Base-by-base conservation (phyloP, 768 basidiomycete species). In the Coprinopsis strossmayeri region DNA sequence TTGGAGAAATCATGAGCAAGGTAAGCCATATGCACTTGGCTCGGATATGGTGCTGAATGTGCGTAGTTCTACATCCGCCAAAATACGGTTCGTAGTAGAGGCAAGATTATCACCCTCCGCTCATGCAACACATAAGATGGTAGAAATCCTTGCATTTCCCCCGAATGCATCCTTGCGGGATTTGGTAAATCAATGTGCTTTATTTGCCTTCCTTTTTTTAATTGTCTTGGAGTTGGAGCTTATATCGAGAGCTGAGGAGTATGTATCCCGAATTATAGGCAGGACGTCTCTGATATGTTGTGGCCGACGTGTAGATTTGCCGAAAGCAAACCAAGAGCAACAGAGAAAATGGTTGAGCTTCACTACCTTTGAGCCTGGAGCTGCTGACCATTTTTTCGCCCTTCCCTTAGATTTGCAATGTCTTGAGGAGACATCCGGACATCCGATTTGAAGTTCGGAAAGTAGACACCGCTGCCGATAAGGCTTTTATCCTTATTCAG, bases 1-100 rank as follows among this genome's bases (percentile, higher is more conserved):
- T 77, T 54, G 89, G 90, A 0, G 85, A 92, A 50, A 81, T 89
- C 46, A 91, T 91, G 87, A 87, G 82, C 77, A 90, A 84, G 72
- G 90, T 84, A 48, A 28, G 68, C 53, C 3, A 1, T n/a, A n/a
- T 15, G 11, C 38, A 18, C 46, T 9, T 21, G 25, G 7, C 11
- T 20, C 17, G 5, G 18, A 25, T 42, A 23, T 12, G 40, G 10
- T 21, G 11, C 21, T 26, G 9, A 42, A 42, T 42, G 21, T 5
- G 23, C 23, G 13, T 53, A 91, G 88, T 82, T 86, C 53, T 90
- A 90, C 53, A 78, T 91, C 32, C 77, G 81, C 23, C 82, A 83
- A 59, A 64, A 73, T 7, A 89, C 84, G 52, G 86, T 85, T 59
- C 45, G 65, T n/a, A n/a, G 53, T 12, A 25, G 20, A 10, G 12